Conservation (phyloP, 805 yeast species). For the Candida khao-thaluensis region DNA sequence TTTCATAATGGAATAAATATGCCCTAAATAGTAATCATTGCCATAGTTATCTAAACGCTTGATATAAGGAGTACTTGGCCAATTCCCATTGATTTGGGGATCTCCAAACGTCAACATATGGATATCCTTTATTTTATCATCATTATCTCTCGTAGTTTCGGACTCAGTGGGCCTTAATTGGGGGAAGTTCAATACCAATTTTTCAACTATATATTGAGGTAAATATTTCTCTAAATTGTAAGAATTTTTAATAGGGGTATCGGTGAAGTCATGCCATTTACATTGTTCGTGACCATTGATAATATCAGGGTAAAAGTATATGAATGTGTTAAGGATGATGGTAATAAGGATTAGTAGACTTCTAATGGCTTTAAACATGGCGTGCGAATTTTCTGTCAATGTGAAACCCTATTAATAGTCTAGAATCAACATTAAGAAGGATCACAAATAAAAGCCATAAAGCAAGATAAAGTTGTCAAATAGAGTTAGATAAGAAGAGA, state of each 20-base stretch:
- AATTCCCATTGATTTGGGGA: conserved; percentile 92
- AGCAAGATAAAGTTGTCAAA: too few relatives aligned
- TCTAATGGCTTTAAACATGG: conserved; percentile 6
- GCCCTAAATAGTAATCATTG: conserved; percentile 87
- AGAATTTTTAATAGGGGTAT: not conserved
- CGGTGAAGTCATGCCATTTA: conserved; percentile 50
- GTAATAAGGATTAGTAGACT: conserved; percentile 27
- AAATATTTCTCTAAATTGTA: conserved; percentile 1
- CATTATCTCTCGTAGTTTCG: conserved; percentile 3
- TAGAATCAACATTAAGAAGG: too few relatives aligned
- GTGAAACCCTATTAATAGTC: too few relatives aligned
- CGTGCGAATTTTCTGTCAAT: not conserved
- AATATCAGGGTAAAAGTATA: conserved; percentile 75
- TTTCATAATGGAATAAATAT: conserved; percentile 68
- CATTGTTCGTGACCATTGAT: conserved; percentile 46
- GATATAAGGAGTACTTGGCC: conserved; percentile 67
- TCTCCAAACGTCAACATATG: conserved; percentile 86
- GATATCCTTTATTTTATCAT: conserved; percentile 44
- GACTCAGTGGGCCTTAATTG: conserved; percentile 1
- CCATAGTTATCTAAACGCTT: conserved; percentile 83
- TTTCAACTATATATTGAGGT: conserved; percentile 16
- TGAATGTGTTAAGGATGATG: conserved; percentile 54
- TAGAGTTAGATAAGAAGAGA: too few relatives aligned
- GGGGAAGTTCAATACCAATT: conserved; percentile 23
- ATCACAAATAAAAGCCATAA: too few relatives aligned